Base-by-base conservation (phyloP, 495 filamentous ascomycete species). In the Melanomma pulvis-pyrius region DNA sequence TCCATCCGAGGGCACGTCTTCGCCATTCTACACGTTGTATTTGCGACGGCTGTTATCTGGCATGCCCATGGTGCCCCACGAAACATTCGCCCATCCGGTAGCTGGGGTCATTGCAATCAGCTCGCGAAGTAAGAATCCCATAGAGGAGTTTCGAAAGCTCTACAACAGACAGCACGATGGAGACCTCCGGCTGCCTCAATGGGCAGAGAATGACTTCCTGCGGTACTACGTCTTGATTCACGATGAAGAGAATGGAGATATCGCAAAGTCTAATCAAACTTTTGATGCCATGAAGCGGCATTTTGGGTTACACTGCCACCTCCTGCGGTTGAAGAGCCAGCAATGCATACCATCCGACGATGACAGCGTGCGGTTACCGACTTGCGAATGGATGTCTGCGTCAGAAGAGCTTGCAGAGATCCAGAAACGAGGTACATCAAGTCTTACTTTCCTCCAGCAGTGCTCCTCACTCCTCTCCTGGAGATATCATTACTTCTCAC, bases 251-350 rank as follows among this genome's bases (percentile, higher is more conserved):
- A 84, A 83, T 46, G 92, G 96, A 71, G 92, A 98, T 72, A 94
- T 97, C 54, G 82, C 86, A 13, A 93, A 92, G 75, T 96, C 88
- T 32, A 96, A 90, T 74, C 84, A 83, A 47, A 81, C 97, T 24
- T 98, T 94, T 73, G 93, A 98, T 66, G 90, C 96, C 74, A 98
- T 98, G 94, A 98, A 98, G 77, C 85, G 93, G 26, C 92, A 96
- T 75, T 93, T 98, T 69, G 94, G 94, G 3, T 79, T 98, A 22
- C 92, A 98, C 75, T 98, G 94, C 74, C 94, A 98, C 76, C 82
- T 98, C 1, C 82, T 98, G 4, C 80, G 94, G 41, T 79, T 98
- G 24, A 84, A 93, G 69, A 92, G 90, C 70, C 88, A 87, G 59
- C 89, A 91, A 69, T 94, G 92, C 76, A 86, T 92, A 19, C 87